Conservation (phyloP, 1,284 basidiomycete species). For the Ganoderma sinense region DNA sequence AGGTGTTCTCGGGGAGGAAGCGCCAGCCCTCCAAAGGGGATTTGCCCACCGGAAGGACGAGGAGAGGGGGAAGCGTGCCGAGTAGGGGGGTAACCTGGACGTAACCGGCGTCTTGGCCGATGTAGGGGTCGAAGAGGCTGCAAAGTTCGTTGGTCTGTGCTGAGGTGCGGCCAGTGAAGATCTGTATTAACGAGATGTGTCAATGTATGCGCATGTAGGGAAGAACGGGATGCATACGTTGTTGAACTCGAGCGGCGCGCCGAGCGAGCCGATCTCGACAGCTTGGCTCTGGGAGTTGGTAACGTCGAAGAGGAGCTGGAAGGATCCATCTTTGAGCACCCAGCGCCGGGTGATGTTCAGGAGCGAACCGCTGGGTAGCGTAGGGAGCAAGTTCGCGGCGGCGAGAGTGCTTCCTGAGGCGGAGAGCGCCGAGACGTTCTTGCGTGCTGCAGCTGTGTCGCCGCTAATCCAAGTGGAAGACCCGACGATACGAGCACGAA, state of each 20-base stretch:
- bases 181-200: constrained; percentile 39
- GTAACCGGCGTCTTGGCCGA: constrained; percentile 64
- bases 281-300: constrained; percentile 54
- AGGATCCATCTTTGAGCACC: constrained; percentile 50
- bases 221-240: constrained; percentile 46
- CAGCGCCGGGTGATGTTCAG: constrained; percentile 62
- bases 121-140: constrained; percentile 65
- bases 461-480: constrained; percentile 54
- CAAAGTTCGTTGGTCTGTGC: constrained; percentile 60
- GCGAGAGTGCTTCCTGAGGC: constrained; percentile 54
- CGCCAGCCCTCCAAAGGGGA: constrained; percentile 68
- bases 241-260: constrained; percentile 64
- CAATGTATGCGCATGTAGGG: background rate
- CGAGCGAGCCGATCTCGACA: constrained; percentile 63
- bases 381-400: constrained; percentile 57
- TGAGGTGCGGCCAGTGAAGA: constrained; percentile 62
- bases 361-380: constrained; percentile 53
- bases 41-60: constrained; percentile 55
- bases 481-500: constrained; percentile 56
- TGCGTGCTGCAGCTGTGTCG: constrained; percentile 55
- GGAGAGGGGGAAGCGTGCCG: constrained; percentile 60
- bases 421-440: constrained; percentile 47
- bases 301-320: constrained; percentile 61
- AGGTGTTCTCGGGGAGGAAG: constrained; percentile 59
- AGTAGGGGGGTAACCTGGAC: constrained; percentile 60